phyloP scores from a whole-genome alignment of 2,329 filamentous ascomycete species.

The Colletotrichum sp. region DNA sequence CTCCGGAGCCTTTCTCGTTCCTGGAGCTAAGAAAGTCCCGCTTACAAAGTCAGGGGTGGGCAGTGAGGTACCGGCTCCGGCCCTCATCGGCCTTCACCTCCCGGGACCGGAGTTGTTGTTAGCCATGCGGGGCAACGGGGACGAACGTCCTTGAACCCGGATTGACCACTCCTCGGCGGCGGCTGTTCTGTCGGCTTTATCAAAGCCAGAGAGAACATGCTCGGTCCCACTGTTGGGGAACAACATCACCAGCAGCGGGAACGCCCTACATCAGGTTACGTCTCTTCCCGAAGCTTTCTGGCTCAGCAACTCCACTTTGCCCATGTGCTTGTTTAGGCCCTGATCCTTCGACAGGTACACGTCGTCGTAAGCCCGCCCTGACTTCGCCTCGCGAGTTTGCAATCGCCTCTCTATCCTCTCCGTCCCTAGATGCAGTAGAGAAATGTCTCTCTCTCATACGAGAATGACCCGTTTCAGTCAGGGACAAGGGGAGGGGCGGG shows the following conservation, averaged over 20 bases:
- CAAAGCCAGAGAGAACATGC: neutral
- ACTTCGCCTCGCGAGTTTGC: neutral
- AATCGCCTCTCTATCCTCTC: neutral
- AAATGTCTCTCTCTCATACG: neutral
- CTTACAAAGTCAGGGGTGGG: neutral
- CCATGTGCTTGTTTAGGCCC: neutral
- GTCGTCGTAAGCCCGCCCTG: neutral
- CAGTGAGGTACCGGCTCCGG: neutral
- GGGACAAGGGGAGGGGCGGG: neutral
- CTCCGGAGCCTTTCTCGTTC: neutral
- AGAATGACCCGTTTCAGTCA: neutral
- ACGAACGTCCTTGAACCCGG: neutral
- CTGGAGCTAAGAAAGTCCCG: no score
- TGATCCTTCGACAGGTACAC: neutral
- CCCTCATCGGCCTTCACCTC: neutral
- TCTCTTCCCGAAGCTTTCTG: neutral
- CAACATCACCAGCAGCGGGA: no score
- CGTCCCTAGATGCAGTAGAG: neutral
- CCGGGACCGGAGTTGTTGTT: neutral
- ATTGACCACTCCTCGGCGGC: neutral
- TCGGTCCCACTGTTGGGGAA: neutral
- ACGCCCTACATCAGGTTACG: neutral
- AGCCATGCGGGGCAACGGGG: neutral
- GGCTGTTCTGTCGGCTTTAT: neutral
- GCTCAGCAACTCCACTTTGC: rapidly evolving